Evolutionary conservation across 371 early-diverging fungal genomes (phyloP), one percentile per base, ranked within the genome.

Genomic region (Sanchytrium tribonematis): DNA sequence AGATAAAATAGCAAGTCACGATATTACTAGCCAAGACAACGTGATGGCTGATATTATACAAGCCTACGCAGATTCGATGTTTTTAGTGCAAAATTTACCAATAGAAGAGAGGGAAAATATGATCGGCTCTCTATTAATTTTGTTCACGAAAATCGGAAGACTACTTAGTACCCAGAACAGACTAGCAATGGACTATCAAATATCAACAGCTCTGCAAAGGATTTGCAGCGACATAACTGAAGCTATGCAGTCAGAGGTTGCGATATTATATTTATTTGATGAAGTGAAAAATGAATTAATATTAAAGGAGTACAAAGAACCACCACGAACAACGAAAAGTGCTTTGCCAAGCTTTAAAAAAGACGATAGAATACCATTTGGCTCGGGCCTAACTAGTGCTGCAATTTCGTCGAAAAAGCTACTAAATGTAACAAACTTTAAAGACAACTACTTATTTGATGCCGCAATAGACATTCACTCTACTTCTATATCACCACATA

Each of bases 71-170:
- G 75, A 76, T 27, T 74, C 77, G 28, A 31, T 69, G 29, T 80
- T 77, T 66, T 27, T 74, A 5, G 70, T 80, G 31, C 77, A 80
- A 27, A 76, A 74, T 68, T 76, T 76, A 75, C 75, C 75, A 71
- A 74, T 72, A 67, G 69, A 70, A 28, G 69, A 73, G 17, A 66
- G 74, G 17, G 70, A 69, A 0, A 72, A 75, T 68, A 71, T 75
- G 22, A 69, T 80, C 29, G 72, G 72, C 66, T 72, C 76, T 66
- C 69, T 80, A 31, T 70, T 80, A 66, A 32, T 66, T 1, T 69
- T 77, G 28, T 77, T 78, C 65, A 72, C 76, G 70, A 76, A 76
- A 66, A 71, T 80, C 16, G 80, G 78, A 66, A 30, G 70, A 12
- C 69, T 78, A 1, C 71, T 80, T 1, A 27, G 72, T 5, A 75